Evolutionary conservation across 148 eudicot species (phyloP).

Genomic region (Rhododendron vialii): DNA sequence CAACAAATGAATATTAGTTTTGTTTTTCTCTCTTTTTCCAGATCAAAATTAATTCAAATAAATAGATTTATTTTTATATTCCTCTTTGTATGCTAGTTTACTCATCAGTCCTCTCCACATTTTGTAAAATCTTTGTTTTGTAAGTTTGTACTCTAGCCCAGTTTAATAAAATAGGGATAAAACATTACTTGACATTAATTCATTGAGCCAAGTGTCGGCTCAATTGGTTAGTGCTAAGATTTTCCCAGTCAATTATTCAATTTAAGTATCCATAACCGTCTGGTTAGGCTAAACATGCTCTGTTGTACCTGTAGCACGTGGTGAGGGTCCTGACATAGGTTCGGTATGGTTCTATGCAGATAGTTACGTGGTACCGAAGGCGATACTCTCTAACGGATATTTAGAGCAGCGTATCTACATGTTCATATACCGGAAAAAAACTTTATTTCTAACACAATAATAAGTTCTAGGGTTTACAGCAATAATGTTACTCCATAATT

Average conservation of each 20-base stretch:
- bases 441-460: neutral
- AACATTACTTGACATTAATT: neutral
- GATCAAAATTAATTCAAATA: too few species aligned
- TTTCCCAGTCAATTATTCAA: neutral
- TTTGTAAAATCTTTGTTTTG: too few species aligned
- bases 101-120: too few species aligned
- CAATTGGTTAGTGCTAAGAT: neutral
- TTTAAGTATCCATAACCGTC: neutral
- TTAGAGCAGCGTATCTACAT: neutral
- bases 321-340: neutral
- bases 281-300: neutral
- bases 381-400: neutral
- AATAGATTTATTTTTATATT: too few species aligned
- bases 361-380: neutral
- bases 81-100: too few species aligned
- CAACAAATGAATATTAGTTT: too few species aligned
- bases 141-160: too few species aligned
- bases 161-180: neutral
- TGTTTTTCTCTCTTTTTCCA: too few species aligned
- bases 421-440: neutral
- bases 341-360: neutral
- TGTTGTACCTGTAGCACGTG: neutral
- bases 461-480: neutral
- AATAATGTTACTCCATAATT: too few species aligned
- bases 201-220: neutral